Conservation (phyloP, 2,329 filamentous ascomycete genomes). For the Biscogniauxia marginata region DNA sequence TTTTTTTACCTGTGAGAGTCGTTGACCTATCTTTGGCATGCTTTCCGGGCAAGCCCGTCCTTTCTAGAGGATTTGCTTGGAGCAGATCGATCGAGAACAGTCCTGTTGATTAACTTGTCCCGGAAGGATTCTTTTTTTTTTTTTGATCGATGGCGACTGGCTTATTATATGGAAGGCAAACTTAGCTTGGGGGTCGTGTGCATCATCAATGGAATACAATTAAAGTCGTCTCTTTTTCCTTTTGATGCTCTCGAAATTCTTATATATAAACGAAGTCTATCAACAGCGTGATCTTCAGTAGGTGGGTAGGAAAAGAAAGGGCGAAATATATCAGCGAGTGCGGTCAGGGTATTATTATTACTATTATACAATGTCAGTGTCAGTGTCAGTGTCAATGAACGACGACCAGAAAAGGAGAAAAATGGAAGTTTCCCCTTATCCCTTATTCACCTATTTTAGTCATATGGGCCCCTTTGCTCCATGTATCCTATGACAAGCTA, state of each 20-base stretch:
- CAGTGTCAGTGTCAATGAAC: background rate
- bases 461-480: background rate
- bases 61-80: background rate
- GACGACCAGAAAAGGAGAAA: background rate
- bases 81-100: background rate
- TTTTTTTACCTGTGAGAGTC: background rate
- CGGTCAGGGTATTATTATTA: background rate
- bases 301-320: background rate
- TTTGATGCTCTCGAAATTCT: background rate
- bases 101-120: background rate
- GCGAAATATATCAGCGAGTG: background rate
- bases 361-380: background rate
- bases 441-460: background rate
- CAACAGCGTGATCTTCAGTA: background rate
- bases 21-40: background rate
- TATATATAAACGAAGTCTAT: background rate
- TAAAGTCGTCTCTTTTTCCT: background rate
- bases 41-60: background rate
- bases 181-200: background rate
- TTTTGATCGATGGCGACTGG: background rate
- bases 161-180: background rate
- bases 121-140: background rate
- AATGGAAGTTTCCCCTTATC: background rate
- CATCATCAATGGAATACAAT: background rate
- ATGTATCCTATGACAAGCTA: background rate